These are phyloP conservation scores for Picea glauca DNA, from an alignment of 75 land plant species.

Conservation along the genomic window DNA sequence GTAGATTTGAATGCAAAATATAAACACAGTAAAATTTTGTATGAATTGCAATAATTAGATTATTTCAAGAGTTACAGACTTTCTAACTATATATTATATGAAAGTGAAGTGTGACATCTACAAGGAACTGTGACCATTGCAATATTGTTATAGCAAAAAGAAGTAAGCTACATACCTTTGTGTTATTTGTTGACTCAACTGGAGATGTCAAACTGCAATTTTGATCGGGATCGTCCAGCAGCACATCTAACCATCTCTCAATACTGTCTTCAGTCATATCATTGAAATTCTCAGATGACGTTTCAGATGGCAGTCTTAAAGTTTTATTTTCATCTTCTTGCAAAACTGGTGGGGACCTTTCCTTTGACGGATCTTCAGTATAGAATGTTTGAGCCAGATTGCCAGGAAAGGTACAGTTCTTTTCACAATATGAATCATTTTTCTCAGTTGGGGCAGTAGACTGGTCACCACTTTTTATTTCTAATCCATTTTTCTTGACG, in stretches of 20 bases:
- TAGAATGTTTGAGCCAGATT: background rate
- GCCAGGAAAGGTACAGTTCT: background rate
- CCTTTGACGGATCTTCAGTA: background rate
- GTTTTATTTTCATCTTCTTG: background rate
- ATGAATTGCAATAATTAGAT: background rate
- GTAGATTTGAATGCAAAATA: background rate
- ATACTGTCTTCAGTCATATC: background rate
- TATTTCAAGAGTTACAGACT: background rate
- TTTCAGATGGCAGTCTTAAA: background rate
- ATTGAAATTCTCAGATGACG: background rate
- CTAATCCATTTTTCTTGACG: constrained; percentile 36
- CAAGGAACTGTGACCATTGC: no score
- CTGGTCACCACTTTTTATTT: constrained; percentile 14
- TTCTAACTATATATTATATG: no score
- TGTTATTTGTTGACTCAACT: background rate
- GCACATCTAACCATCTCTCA: background rate
- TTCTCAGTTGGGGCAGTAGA: background rate
- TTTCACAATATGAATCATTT: background rate
- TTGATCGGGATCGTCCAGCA: background rate
- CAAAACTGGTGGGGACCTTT: background rate
- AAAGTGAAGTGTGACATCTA: no score
- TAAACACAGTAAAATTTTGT: background rate
- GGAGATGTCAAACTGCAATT: background rate
- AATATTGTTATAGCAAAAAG: no score
- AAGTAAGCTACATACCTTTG: constrained; percentile 1